These are phyloP conservation scores for Neospora caninum DNA, from an alignment of 169 alveolate species.

Conservation along the genomic window DNA sequence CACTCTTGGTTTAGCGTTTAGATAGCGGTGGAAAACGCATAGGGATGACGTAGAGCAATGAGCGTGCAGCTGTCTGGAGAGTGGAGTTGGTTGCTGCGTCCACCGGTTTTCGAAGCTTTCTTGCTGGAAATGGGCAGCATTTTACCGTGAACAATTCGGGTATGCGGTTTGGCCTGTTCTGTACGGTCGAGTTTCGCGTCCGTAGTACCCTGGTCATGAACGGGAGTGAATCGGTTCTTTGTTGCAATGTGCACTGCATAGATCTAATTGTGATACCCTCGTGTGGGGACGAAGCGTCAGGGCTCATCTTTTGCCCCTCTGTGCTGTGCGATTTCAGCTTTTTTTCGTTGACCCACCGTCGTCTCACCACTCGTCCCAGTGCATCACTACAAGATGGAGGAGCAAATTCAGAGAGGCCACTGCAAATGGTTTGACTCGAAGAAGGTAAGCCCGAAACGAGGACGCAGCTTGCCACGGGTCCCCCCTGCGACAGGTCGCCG, in stretches of 20 bases:
- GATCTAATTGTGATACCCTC: background rate
- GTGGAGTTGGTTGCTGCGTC: background rate
- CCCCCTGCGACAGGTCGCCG: background rate
- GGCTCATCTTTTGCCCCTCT: background rate
- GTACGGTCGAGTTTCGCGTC: too few species aligned
- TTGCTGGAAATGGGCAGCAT: background rate
- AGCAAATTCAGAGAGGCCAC: conserved; percentile 71
- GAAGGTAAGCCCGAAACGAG: conserved; percentile 42
- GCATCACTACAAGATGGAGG: conserved; percentile 49
- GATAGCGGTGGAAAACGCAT: background rate
- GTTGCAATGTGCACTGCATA: too few species aligned
- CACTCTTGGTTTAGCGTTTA: background rate
- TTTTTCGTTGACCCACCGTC: background rate
- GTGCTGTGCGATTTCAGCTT: background rate
- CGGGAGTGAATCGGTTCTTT: too few species aligned
- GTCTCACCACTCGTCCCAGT: conserved; percentile 21
- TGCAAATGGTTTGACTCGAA: conserved; percentile 84
- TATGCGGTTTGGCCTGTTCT: too few species aligned
- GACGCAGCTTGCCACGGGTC: background rate
- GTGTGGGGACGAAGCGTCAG: background rate
- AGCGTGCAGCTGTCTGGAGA: background rate
- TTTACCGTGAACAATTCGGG: background rate
- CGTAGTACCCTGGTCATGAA: too few species aligned
- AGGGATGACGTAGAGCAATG: background rate
- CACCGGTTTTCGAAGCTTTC: background rate